A percentile compares a stretch with the other conserved stretches of the same genome.
Conservation (phyloP, 192 early-diverging fungal genomes). For the Backusella mclennaniae region DNA sequence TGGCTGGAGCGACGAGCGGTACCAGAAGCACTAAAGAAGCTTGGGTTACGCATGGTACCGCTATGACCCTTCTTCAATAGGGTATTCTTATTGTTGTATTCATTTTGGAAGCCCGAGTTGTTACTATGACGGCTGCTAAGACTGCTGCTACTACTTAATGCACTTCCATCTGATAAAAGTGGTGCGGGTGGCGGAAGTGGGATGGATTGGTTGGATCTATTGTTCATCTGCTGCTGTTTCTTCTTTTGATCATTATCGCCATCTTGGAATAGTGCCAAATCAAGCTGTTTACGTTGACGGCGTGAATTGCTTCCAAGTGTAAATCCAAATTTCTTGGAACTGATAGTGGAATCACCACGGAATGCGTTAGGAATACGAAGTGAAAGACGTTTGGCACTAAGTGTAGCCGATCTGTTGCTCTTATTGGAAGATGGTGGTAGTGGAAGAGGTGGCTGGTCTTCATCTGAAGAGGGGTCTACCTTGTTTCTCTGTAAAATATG, state of each 20-base stretch:
- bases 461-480: conserved; percentile 12
- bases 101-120: conserved; percentile 3
- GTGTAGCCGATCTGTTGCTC: neutral
- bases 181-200: neutral
- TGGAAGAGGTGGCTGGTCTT: neutral
- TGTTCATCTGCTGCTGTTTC: neutral
- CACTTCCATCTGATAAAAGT: conserved; percentile 21
- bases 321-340: conserved; percentile 19
- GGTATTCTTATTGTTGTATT: neutral
- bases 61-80: neutral
- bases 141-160: conserved; percentile 25
- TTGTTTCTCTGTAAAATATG: conserved; percentile 16
- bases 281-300: conserved; percentile 24
- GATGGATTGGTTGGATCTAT: neutral
- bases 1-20: conserved; percentile 15
- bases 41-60: neutral
- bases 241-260: neutral
- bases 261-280: conserved; percentile 24
- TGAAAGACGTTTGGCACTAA: conserved; percentile 19
- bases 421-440: neutral
- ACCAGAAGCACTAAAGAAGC: neutral
- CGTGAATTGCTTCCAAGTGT: conserved; percentile 17
- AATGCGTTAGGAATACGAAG: conserved; percentile 27
- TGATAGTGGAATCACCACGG: neutral
- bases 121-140: neutral